phyloP scores from a whole-genome alignment of 345 rosid species.

The Eucalyptus paniculata region DNA sequence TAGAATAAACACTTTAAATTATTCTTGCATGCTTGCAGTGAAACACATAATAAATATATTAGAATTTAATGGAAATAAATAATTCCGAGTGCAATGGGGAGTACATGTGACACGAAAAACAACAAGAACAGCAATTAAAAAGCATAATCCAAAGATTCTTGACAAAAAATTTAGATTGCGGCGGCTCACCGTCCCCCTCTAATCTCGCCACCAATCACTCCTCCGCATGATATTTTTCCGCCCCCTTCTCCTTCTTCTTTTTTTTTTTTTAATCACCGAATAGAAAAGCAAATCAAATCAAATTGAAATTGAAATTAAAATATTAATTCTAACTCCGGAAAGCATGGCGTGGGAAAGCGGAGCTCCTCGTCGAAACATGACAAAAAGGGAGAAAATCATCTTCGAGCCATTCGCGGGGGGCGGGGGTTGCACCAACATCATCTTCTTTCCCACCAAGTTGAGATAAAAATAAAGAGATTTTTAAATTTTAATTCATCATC shows the following conservation, averaged over 20 bases:
- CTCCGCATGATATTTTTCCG: neutral
- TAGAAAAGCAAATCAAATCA: neutral
- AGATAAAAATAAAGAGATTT: neutral
- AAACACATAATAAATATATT: neutral
- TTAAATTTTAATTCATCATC: neutral
- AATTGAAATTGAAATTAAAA: neutral
- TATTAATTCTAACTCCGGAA: neutral
- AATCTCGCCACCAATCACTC: slow-evolving; percentile 58
- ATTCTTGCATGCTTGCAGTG: neutral
- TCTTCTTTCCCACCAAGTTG: neutral
- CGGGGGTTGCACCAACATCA: neutral
- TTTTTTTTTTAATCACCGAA: neutral
- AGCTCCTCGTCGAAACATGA: neutral
- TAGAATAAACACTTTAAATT: neutral
- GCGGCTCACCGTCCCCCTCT: slow-evolving; percentile 27
- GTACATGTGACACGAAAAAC: neutral
- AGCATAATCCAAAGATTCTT: neutral
- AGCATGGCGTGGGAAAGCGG: neutral
- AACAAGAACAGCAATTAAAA: neutral
- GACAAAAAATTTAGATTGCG: neutral
- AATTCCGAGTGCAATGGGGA: neutral
- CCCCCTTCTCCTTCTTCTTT: neutral
- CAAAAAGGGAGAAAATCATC: neutral
- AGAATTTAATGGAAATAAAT: neutral
- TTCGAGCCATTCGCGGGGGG: neutral